Evolutionary conservation across 345 rosid genomes (phyloP).

Genomic region (Rhizophora apiculata): DNA sequence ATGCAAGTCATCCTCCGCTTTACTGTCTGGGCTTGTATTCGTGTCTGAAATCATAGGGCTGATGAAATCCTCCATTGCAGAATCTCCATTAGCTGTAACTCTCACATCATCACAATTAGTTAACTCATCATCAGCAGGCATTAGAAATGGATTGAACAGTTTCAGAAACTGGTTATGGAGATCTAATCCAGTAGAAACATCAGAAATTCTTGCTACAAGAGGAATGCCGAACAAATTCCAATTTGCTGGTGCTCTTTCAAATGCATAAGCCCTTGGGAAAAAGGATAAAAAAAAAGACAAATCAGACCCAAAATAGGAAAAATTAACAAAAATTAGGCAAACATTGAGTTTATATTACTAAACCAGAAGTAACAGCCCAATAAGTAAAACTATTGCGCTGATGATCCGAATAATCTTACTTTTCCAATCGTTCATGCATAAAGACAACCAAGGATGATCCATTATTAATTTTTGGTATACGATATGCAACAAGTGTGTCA

Average conservation of each 20-base stretch:
- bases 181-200: constrained; percentile 16
- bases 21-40: constrained; percentile 27
- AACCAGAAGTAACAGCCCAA: not conserved
- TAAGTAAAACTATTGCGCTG: not conserved
- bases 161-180: constrained; percentile 19
- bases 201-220: constrained; percentile 42
- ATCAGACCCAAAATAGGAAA: constrained; percentile 3
- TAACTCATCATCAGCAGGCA: constrained; percentile 19
- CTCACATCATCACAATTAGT: constrained; percentile 33
- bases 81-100: constrained; percentile 31
- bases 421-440: constrained; percentile 18
- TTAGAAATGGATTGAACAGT: constrained; percentile 20
- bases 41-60: constrained; percentile 24
- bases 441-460: constrained; percentile 20
- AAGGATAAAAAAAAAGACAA: not conserved
- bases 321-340: constrained; percentile 6
- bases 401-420: constrained; percentile 15
- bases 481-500: constrained; percentile 27
- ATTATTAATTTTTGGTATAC: constrained; percentile 14
- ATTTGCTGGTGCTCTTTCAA: constrained; percentile 7
- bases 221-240: constrained; percentile 49
- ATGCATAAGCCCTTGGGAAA: constrained; percentile 21
- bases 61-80: constrained; percentile 34
- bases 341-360: not conserved
- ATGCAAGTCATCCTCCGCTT: constrained; percentile 29